phyloP scores from a whole-genome alignment of 1,139 yeast species.

The Maudiozyma humilis region DNA sequence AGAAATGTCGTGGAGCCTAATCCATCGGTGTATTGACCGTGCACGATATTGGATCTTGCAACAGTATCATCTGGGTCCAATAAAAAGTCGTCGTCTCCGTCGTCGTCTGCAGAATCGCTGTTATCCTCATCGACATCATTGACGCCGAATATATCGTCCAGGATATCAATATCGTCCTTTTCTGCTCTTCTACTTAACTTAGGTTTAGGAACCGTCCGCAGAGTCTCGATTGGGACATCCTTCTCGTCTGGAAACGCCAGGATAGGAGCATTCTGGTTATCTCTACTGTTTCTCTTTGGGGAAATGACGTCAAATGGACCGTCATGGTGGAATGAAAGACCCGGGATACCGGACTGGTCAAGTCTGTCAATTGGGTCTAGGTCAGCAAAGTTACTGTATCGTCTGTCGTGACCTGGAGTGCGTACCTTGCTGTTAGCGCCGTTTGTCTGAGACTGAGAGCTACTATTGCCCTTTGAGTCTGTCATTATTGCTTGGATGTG shows the following conservation, averaged over 20 bases:
- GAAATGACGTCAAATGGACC: conserved; percentile 98
- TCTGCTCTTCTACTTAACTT: conserved; percentile 8
- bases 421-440: not conserved
- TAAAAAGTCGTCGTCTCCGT: conserved; percentile 45
- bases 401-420: not conserved
- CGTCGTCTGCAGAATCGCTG: conserved; percentile 42
- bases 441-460: not conserved
- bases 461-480: not conserved
- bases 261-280: conserved; percentile 75
- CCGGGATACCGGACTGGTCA: conserved; percentile 89
- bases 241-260: conserved; percentile 69
- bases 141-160: conserved; percentile 27
- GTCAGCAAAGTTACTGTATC: not conserved
- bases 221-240: conserved; percentile 79
- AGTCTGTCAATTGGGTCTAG: conserved; percentile 81
- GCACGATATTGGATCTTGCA: conserved; percentile 44
- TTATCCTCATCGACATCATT: conserved; percentile 13
- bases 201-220: conserved; percentile 36
- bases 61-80: not conserved
- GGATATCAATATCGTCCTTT: conserved; percentile 13
- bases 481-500: not conserved
- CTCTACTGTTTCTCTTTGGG: conserved; percentile 76
- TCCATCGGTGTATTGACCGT: conserved; percentile 79
- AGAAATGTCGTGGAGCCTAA: conserved; percentile 85
- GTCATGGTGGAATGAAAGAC: conserved; percentile 92